Percentiles rank a stretch among this genome's conserved stretches.
phyloP scores from a whole-genome alignment of 164 flowering plant species.

The Magnolia changhungtana region DNA sequence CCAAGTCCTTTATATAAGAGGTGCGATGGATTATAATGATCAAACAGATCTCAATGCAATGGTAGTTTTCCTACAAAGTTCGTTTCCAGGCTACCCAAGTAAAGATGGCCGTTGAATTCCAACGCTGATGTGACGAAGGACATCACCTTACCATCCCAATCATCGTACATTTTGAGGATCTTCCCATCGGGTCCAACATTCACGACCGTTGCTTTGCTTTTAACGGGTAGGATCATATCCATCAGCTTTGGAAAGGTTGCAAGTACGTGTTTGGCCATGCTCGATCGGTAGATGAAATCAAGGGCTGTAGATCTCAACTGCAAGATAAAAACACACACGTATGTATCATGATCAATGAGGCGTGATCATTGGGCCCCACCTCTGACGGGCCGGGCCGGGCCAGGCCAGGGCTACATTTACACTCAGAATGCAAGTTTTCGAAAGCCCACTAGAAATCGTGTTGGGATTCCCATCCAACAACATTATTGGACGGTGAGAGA shows the following conservation, averaged over 20 bases:
- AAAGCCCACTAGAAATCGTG: no score
- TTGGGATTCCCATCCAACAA: no score
- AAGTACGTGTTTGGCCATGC: conserved; percentile 28
- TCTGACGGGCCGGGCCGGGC: no score
- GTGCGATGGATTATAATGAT: no score
- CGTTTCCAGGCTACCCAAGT: conserved; percentile 56
- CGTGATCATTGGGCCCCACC: no score
- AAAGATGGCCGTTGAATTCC: conserved; percentile 62
- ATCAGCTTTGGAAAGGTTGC: conserved; percentile 39
- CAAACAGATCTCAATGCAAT: neutral
- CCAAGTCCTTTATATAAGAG: no score
- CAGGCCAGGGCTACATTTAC: no score
- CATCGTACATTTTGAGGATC: conserved; percentile 42
- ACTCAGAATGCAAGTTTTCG: no score
- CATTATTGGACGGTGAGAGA: no score
- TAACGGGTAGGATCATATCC: neutral
- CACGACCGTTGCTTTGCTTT: conserved; percentile 43
- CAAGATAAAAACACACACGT: neutral
- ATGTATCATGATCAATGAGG: neutral
- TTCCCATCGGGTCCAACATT: conserved; percentile 57
- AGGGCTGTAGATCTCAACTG: conserved; percentile 33
- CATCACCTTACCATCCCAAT: conserved; percentile 56
- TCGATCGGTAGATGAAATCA: conserved; percentile 35
- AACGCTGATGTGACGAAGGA: conserved; percentile 58
- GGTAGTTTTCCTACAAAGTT: conserved; percentile 58